Evolutionary conservation across 1,139 yeast species (phyloP), one percentile per base, ranked within the genome.

Genomic region (Kodamaea ohmeri): DNA sequence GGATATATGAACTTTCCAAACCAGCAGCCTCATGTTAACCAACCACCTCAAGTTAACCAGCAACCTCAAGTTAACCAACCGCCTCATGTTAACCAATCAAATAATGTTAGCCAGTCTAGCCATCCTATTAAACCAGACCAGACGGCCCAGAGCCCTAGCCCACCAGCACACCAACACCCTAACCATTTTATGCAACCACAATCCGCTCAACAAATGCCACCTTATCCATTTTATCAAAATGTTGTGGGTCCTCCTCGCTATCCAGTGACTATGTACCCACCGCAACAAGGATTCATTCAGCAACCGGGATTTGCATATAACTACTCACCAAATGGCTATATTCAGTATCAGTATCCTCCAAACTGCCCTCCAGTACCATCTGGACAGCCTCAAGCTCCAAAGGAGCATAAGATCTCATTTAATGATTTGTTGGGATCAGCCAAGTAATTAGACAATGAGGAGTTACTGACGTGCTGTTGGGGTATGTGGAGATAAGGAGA

Each of bases 371-470:
- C 41, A 12, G 43, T 45, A 25, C 20, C 20, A 18, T 39, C 38
- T 12, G 40, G 35, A 8, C 34, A 35, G 11, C 25, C 33, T 11
- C 38, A 20, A 15, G 30, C 20, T n/a, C 31, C 29, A 16, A 37
- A 47, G 26, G 73, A 69, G 26, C 73, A 68, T 40, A 65, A 61
- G 52, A 67, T 70, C 40, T 58, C 69, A 16, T 69, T 69, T 41
- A 63, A 65, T 46, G 73, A 70, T 21, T 60, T 69, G 45, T 53
- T 70, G 44, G 64, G 71, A 24, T 64, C 71, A 8, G 54, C 63
- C 34, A 63, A 63, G 45, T 41, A 35, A 17, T 6, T n/a, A 28
- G 15, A 13, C 4, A 11, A 7, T 17, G 32, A n/a, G 41, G 38
- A 16, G 16, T n/a, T 19, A 13, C 12, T 12, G 27, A 25, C 6